A percentile compares a stretch with the other conserved stretches of the same genome.
These are phyloP conservation scores for Pythium phragmitis DNA, from an alignment of 352 stramenopile species.

Conservation along the genomic window DNA sequence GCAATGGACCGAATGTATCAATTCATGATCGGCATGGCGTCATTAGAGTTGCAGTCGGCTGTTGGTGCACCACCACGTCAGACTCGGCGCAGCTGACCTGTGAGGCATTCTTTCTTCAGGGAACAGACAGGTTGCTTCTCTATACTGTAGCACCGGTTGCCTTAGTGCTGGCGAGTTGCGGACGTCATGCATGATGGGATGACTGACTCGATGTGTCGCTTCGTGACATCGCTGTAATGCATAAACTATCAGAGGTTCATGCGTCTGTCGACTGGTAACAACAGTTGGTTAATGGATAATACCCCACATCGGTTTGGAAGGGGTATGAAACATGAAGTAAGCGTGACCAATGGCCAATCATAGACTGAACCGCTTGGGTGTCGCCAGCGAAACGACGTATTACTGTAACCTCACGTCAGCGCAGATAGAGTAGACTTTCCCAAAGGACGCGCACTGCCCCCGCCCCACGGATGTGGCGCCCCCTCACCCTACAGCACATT, in stretches of 20 bases:
- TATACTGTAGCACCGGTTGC: too few species aligned
- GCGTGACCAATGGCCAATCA: conserved; percentile 18
- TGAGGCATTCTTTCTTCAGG: background rate
- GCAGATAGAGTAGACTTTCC: background rate
- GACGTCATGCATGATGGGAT: conserved; percentile 17
- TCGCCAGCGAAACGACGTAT: too few species aligned
- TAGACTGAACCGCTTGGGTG: too few species aligned
- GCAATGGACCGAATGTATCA: too few species aligned
- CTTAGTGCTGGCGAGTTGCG: background rate
- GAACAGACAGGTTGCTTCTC: background rate
- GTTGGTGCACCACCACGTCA: too few species aligned
- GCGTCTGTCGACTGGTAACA: background rate
- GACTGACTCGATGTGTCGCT: conserved; percentile 18
- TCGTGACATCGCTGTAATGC: background rate
- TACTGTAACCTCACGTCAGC: conserved; percentile 14
- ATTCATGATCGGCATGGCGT: too few species aligned
- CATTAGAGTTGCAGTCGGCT: too few species aligned
- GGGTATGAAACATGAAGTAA: background rate
- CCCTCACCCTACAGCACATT: background rate
- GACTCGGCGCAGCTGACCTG: background rate
- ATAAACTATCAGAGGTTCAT: background rate
- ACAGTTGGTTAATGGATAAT: background rate
- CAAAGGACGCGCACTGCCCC: background rate
- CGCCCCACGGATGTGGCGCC: background rate
- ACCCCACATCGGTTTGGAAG: background rate